phyloP scores from a whole-genome alignment of 169 alveolate genomes.

The Cryptosporidium bovis region DNA sequence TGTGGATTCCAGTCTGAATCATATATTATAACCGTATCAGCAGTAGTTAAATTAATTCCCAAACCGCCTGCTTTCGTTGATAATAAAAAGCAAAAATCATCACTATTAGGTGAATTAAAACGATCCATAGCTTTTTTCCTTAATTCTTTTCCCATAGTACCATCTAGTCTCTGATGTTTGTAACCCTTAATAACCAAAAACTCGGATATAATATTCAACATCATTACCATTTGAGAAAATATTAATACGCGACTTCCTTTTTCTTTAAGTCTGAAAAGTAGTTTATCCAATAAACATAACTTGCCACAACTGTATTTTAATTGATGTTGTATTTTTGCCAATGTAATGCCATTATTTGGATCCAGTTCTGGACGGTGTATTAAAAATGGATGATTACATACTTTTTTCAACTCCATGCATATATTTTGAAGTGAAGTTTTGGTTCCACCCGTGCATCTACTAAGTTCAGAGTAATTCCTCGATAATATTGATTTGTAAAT shows the following conservation, averaged over 20 bases:
- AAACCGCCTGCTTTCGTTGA: conserved; percentile 99
- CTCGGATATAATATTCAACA: conserved; percentile 96
- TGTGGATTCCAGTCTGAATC: conserved; percentile 99
- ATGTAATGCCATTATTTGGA: conserved; percentile 49
- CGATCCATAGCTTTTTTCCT: conserved; percentile 96
- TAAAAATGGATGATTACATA: conserved; percentile 98
- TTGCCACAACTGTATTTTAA: conserved; percentile 92
- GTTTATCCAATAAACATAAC: conserved; percentile 93
- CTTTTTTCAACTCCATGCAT: conserved; percentile 96
- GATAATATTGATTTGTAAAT: conserved; percentile 88
- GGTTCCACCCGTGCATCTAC: conserved; percentile 89
- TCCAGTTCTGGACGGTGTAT: conserved; percentile 91
- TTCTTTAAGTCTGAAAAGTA: conserved; percentile 89
- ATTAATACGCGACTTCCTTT: conserved; percentile 94
- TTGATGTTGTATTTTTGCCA: conserved; percentile 81
- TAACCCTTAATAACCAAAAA: conserved; percentile 93
- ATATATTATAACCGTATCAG: conserved; percentile 94
- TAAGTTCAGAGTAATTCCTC: conserved; percentile 89
- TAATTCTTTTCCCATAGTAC: conserved; percentile 96
- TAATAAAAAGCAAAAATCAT: conserved; percentile 94
- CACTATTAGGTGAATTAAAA: conserved; percentile 92
- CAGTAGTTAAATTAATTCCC: conserved; percentile 94
- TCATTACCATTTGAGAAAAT: conserved; percentile 96
- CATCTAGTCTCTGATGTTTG: conserved; percentile 97
- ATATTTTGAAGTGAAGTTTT: conserved; percentile 89